Evolutionary conservation across 139 green algal genomes (phyloP).

Genomic region (Volvox africanus): DNA sequence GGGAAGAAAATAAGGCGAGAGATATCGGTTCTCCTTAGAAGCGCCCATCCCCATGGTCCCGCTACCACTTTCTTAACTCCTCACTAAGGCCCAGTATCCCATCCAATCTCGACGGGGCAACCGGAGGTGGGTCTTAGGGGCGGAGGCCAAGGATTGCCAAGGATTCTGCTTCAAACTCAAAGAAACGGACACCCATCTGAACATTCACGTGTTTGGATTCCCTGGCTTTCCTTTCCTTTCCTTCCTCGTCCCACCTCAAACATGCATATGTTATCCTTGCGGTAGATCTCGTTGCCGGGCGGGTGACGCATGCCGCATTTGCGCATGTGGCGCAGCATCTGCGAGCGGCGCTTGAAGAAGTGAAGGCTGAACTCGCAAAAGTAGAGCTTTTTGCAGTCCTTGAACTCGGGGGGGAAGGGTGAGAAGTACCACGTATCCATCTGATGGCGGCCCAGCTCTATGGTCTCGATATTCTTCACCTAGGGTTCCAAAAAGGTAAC

Average conservation of each 20-base stretch:
- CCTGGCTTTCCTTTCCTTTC: too few relatives aligned
- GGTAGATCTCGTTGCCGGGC: constrained; percentile 99
- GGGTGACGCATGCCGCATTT: constrained; percentile 84
- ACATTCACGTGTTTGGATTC: too few relatives aligned
- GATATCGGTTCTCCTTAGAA: too few relatives aligned
- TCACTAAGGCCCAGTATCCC: too few relatives aligned
- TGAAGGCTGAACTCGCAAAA: constrained; percentile 97
- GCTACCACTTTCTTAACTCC: too few relatives aligned
- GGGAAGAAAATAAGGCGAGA: too few relatives aligned
- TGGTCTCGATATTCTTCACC: constrained; percentile 95
- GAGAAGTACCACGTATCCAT: constrained; percentile 99
- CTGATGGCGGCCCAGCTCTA: constrained; percentile 94
- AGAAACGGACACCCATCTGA: too few relatives aligned
- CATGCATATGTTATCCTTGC: constrained; percentile 88
- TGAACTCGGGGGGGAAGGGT: constrained; percentile 93
- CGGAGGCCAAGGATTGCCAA: too few relatives aligned
- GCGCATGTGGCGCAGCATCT: constrained; percentile 94
- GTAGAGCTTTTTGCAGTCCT: constrained; percentile 95
- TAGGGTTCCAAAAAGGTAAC: neutral
- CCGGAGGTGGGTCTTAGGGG: too few relatives aligned
- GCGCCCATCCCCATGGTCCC: too few relatives aligned
- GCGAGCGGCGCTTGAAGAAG: constrained; percentile 84
- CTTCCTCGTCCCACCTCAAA: constrained; percentile 80
- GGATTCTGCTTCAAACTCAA: too few relatives aligned
- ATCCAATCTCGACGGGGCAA: too few relatives aligned